A percentile compares a stretch with the other conserved stretches of the same genome.
Evolutionary conservation across 1,284 basidiomycete species (phyloP).

Genomic region (Salmacisia buchloeana): DNA sequence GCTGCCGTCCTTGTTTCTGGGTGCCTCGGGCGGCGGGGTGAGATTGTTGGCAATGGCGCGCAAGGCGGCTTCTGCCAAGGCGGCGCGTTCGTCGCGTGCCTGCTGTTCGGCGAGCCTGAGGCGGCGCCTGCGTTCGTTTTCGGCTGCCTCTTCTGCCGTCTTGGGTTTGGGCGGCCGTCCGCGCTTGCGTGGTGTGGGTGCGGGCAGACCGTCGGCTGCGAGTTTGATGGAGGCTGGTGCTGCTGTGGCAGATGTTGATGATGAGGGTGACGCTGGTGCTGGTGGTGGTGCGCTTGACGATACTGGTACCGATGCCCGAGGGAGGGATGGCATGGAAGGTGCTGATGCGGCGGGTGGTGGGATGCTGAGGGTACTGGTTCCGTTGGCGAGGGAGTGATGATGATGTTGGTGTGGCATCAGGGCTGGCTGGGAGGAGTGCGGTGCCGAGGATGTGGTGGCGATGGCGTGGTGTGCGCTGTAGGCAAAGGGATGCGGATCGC

Average conservation of each 20-base stretch:
- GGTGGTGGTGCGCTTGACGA: not conserved
- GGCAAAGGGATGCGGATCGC: not conserved
- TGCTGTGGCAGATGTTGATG: not conserved
- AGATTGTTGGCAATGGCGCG: constrained; percentile 1
- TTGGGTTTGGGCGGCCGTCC: constrained; percentile 2
- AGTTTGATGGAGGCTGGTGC: not conserved
- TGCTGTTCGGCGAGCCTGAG: not conserved
- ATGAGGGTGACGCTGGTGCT: not conserved
- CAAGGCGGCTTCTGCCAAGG: not conserved
- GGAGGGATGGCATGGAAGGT: no score
- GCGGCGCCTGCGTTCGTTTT: not conserved
- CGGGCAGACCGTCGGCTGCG: not conserved
- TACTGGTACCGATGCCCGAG: no score
- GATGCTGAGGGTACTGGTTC: no score
- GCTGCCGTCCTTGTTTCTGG: constrained; percentile 9
- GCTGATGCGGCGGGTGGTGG: no score
- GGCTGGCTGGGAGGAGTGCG: no score
- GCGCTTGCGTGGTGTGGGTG: not conserved
- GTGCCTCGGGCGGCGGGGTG: not conserved
- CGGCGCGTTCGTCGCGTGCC: constrained; percentile 1
- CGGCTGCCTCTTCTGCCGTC: not conserved
- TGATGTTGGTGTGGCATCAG: no score
- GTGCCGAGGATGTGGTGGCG: no score
- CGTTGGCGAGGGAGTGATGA: no score
- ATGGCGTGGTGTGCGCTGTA: no score